These are phyloP conservation scores for Crepidotus variabilis DNA, from an alignment of 768 basidiomycete genomes.

Conservation along the genomic window DNA sequence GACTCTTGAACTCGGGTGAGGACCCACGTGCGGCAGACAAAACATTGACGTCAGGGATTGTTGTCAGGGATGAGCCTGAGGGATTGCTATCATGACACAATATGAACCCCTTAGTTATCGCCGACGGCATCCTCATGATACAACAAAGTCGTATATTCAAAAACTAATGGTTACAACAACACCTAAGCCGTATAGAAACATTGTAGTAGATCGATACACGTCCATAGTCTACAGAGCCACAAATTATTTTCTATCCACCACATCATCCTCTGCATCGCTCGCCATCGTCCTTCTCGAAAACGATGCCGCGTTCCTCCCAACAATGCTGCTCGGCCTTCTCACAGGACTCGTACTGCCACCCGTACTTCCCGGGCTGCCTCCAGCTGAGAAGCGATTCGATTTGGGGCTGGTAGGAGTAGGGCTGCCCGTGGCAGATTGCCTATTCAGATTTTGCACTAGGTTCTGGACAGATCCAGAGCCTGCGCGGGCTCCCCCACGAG, in stretches of 20 bases:
- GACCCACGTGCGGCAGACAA: no score
- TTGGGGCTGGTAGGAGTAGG: slow-evolving; percentile 33
- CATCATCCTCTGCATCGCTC: slow-evolving; percentile 78
- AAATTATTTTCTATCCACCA: slow-evolving; percentile 39
- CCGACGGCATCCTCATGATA: neutral
- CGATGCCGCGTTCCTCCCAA: slow-evolving; percentile 43
- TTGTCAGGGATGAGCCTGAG: no score
- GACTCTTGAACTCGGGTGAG: no score
- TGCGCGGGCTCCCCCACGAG: slow-evolving; percentile 47
- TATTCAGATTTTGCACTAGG: slow-evolving; percentile 56
- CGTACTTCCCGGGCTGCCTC: neutral
- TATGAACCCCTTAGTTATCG: no score
- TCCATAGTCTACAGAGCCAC: neutral
- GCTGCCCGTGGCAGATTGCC: slow-evolving; percentile 34
- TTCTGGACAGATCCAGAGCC: slow-evolving; percentile 49
- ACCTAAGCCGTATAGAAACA: neutral
- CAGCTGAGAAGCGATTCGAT: slow-evolving; percentile 42
- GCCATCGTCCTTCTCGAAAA: slow-evolving; percentile 77
- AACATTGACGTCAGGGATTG: no score
- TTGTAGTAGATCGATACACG: neutral
- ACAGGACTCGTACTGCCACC: slow-evolving; percentile 30
- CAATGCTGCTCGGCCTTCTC: slow-evolving; percentile 40
- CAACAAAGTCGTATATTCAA: neutral
- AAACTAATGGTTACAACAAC: neutral
- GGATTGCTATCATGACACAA: no score